phyloP scores from a whole-genome alignment of 148 eudicot species.

The Oxyria digyna region DNA sequence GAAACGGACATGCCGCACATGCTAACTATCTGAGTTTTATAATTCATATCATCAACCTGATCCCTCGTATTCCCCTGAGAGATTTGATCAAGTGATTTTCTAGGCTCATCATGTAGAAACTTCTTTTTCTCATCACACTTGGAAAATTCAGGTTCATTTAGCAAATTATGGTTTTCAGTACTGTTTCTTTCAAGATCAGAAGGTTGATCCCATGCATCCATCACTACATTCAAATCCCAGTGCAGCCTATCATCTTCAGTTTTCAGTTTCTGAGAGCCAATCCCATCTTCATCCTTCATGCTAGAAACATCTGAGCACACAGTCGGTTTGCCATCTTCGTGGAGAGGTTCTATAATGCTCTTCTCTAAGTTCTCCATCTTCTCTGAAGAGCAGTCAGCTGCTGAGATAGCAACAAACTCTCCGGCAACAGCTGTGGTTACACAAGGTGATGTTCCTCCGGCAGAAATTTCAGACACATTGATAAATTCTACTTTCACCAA shows the following conservation, averaged over 20 bases:
- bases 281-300: conserved; percentile 16
- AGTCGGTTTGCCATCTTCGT: conserved; percentile 11
- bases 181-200: conserved; percentile 15
- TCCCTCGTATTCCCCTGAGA: not conserved
- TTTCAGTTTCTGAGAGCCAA: conserved; percentile 11
- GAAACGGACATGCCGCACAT: not conserved
- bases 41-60: not conserved
- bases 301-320: conserved; percentile 16
- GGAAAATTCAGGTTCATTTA: conserved; percentile 4
- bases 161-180: conserved; percentile 14
- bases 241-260: conserved; percentile 35
- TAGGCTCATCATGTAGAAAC: conserved; percentile 7
- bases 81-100: not conserved
- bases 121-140: not conserved
- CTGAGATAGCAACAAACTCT: conserved; percentile 14
- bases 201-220: conserved; percentile 81
- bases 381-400: conserved; percentile 10
- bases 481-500: conserved; percentile 17
- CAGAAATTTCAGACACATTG: conserved; percentile 16
- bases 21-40: not conserved
- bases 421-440: conserved; percentile 18
- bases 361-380: conserved; percentile 10
- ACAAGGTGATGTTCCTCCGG: conserved; percentile 24
- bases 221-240: conserved; percentile 76
- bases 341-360: conserved; percentile 10